Evolutionary conservation across 1,139 yeast species (phyloP).

Genomic region (Pneumocystis sp.): DNA sequence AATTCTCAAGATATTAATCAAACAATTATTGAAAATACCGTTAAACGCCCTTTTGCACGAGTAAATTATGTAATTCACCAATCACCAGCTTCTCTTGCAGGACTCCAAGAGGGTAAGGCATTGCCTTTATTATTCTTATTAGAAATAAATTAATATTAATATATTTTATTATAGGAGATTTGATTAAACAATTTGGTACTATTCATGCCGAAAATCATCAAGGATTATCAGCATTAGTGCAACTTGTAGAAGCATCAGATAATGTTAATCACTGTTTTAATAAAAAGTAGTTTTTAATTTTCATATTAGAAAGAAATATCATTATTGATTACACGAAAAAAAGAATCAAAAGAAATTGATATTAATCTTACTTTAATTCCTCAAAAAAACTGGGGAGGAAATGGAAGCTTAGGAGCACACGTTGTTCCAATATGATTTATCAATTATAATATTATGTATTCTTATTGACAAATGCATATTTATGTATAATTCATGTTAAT

Average conservation of each 20-base stretch:
- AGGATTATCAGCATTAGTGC: constrained; percentile 31
- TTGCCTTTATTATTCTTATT: background rate
- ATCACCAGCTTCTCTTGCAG: constrained; percentile 39
- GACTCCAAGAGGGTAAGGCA: constrained; percentile 4
- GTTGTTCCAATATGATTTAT: constrained; percentile 31
- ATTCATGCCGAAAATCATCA: constrained; percentile 41
- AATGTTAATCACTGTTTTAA: constrained; percentile 10
- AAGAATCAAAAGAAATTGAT: constrained; percentile 7
- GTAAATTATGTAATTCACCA: constrained; percentile 24
- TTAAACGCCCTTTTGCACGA: constrained; percentile 25
- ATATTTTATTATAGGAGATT: constrained; percentile 31
- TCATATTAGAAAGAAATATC: background rate
- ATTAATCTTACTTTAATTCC: constrained; percentile 33
- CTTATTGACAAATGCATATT: background rate
- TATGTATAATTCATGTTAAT: background rate
- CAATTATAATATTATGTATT: background rate
- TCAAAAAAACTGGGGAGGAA: constrained; percentile 47
- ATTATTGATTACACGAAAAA: constrained; percentile 1
- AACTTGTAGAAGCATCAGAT: constrained; percentile 17
- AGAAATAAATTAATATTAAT: constrained; percentile 15
- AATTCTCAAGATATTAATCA: background rate
- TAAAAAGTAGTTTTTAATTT: background rate
- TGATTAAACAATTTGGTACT: constrained; percentile 37
- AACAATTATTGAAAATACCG: constrained; percentile 3
- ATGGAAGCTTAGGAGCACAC: constrained; percentile 62